Percentiles rank a stretch among this genome's conserved stretches.
These are phyloP conservation scores for Cladosporium phlei DNA, from an alignment of 2,329 filamentous ascomycete genomes.

Conservation along the genomic window DNA sequence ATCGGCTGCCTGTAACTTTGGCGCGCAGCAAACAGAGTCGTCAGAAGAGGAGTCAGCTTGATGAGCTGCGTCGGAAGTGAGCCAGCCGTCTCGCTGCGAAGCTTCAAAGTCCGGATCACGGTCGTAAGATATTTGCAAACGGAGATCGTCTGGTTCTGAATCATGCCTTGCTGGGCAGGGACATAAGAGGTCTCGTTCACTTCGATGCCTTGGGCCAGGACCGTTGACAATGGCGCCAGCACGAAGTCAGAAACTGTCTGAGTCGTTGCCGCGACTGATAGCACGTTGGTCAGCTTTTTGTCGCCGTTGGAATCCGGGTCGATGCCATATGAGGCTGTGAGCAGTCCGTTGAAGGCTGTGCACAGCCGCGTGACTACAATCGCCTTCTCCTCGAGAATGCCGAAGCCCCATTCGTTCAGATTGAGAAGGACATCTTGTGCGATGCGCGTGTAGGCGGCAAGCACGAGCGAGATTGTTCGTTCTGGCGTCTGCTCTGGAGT, in stretches of 20 bases:
- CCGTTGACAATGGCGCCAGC: constrained; percentile 1
- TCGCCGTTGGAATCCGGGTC: constrained; percentile 53
- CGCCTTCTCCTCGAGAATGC: constrained; percentile 61
- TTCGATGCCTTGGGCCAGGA: constrained; percentile 2
- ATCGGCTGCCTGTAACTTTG: constrained; percentile 62
- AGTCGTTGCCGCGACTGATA: constrained; percentile 62
- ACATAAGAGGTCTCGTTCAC: constrained; percentile 2
- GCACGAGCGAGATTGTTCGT: constrained; percentile 66
- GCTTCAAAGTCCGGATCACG: not conserved
- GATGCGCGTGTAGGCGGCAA: constrained; percentile 67
- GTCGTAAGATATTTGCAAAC: constrained; percentile 7
- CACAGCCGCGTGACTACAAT: constrained; percentile 65
- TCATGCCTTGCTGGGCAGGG: constrained; percentile 1
- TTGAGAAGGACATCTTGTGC: constrained; percentile 82
- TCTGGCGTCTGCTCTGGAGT: constrained; percentile 71
- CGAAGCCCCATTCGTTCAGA: constrained; percentile 79
- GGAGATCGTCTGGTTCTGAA: constrained; percentile 7
- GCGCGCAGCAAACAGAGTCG: constrained; percentile 68
- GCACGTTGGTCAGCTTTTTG: constrained; percentile 53
- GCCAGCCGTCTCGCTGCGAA: not conserved
- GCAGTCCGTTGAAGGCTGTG: constrained; percentile 64
- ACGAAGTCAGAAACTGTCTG: constrained; percentile 14
- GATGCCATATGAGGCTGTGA: constrained; percentile 69
- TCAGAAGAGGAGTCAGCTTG: constrained; percentile 70
- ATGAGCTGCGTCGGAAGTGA: constrained; percentile 60